phyloP scores from a whole-genome alignment of 106 monocot species.

The Apostasia shenzhenica region DNA sequence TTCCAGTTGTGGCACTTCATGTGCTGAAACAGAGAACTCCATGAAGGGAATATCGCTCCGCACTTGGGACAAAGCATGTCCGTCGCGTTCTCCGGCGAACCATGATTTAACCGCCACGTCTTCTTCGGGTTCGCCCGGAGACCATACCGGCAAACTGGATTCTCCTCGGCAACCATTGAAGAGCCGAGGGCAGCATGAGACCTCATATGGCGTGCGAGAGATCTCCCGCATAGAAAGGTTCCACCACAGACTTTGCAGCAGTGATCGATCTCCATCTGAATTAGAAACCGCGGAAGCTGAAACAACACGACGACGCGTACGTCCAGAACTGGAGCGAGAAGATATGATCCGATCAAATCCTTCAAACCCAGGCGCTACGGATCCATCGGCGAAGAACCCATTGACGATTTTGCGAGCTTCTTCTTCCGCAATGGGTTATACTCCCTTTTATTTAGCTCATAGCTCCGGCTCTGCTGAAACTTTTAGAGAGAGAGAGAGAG shows the following conservation, averaged over 20 bases:
- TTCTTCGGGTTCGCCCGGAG: background rate
- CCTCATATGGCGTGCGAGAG: conserved; percentile 49
- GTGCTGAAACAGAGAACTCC: conserved; percentile 24
- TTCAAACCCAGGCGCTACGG: background rate
- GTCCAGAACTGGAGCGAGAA: background rate
- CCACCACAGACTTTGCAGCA: conserved; percentile 27
- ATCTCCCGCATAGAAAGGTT: conserved; percentile 33
- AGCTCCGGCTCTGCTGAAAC: too few relatives aligned
- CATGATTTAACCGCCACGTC: background rate
- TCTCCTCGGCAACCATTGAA: background rate
- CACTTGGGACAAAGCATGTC: conserved; percentile 2
- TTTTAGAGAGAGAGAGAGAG: too few relatives aligned
- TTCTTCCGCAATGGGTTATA: too few relatives aligned
- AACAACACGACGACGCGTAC: background rate
- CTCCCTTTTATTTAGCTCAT: too few relatives aligned
- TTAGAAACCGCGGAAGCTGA: background rate
- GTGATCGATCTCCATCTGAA: conserved; percentile 12
- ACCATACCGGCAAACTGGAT: background rate
- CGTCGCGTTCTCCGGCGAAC: background rate
- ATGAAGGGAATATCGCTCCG: conserved; percentile 13
- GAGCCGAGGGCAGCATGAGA: conserved; percentile 14
- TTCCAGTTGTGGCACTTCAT: conserved; percentile 22
- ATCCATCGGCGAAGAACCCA: background rate
- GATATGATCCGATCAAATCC: background rate
- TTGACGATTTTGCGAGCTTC: background rate